These are phyloP conservation scores for Ganoderma multipileum DNA, from an alignment of 1,284 basidiomycete genomes.

Conservation along the genomic window DNA sequence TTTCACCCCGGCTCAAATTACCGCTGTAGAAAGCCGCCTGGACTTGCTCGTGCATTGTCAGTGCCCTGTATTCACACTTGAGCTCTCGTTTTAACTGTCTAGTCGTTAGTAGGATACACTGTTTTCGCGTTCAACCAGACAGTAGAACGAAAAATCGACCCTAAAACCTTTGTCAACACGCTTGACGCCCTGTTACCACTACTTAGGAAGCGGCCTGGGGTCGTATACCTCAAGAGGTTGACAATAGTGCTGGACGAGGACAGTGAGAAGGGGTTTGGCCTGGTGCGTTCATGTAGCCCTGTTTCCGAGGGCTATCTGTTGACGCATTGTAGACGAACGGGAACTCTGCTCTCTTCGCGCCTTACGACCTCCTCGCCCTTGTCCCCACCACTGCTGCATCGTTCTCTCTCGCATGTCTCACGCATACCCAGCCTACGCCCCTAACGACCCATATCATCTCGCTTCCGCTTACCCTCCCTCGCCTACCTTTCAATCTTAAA, in stretches of 20 bases:
- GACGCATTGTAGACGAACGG: slow-evolving; percentile 59
- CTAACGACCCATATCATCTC: slow-evolving; percentile 85
- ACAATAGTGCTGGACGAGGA: slow-evolving; percentile 78
- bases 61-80: slow-evolving; percentile 26
- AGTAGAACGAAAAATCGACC: slow-evolving; percentile 70
- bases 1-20: slow-evolving; percentile 47
- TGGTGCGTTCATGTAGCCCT: slow-evolving; percentile 51
- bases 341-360: slow-evolving; percentile 58
- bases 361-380: slow-evolving; percentile 82
- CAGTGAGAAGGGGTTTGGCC: slow-evolving; percentile 82
- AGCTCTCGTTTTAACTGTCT: slow-evolving; percentile 26
- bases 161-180: slow-evolving; percentile 68
- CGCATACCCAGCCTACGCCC: slow-evolving; percentile 80
- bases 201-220: slow-evolving; percentile 59
- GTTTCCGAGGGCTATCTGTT: background rate
- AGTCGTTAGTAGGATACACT: slow-evolving; percentile 75
- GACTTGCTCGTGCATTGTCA: slow-evolving; percentile 54
- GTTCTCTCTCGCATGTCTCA: slow-evolving; percentile 82
- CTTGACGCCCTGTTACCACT: slow-evolving; percentile 60
- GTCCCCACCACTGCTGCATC: slow-evolving; percentile 73
- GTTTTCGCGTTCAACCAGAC: slow-evolving; percentile 77
- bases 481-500: slow-evolving; percentile 82
- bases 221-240: slow-evolving; percentile 71
- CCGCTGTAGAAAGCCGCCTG: slow-evolving; percentile 48
- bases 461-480: slow-evolving; percentile 79